Percentiles rank a stretch among this genome's conserved stretches.
Conservation (phyloP, 805 yeast genomes). For the Metschnikowia henanensis region DNA sequence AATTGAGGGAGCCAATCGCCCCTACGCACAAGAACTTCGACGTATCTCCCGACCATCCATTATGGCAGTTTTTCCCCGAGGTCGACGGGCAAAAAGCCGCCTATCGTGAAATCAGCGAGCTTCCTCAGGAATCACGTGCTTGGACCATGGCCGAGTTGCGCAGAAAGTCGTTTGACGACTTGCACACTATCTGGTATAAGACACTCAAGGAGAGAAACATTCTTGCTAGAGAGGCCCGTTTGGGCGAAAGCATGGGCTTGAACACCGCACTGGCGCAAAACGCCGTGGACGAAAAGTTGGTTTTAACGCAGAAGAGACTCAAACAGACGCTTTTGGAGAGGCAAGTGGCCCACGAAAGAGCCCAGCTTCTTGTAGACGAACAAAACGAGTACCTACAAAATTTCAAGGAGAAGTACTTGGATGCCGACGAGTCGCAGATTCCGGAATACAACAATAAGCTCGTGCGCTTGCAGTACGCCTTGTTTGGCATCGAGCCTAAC, state of each 20-base stretch:
- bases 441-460: slow-evolving; percentile 63
- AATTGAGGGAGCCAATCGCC: slow-evolving; percentile 77
- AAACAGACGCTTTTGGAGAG: slow-evolving; percentile 88
- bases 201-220: slow-evolving; percentile 81
- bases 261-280: slow-evolving; percentile 35
- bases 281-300: slow-evolving; percentile 40
- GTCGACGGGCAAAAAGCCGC: slow-evolving; percentile 51
- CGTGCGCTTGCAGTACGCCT: slow-evolving; percentile 75
- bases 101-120: slow-evolving; percentile 57
- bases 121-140: slow-evolving; percentile 58
- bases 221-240: slow-evolving; percentile 70
- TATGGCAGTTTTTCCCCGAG: slow-evolving; percentile 83
- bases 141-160: slow-evolving; percentile 91
- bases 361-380: slow-evolving; percentile 45
- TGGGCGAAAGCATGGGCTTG: slow-evolving; percentile 39
- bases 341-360: slow-evolving; percentile 65
- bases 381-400: slow-evolving; percentile 52
- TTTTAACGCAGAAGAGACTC: slow-evolving; percentile 51
- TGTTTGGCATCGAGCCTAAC: slow-evolving; percentile 81
- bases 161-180: slow-evolving; percentile 86
- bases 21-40: slow-evolving; percentile 76
- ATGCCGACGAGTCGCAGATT: slow-evolving; percentile 51
- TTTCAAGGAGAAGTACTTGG: slow-evolving; percentile 59
- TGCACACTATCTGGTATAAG: slow-evolving; percentile 89
- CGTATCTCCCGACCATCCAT: slow-evolving; percentile 83